Evolutionary conservation across 1,284 basidiomycete species (phyloP).

Genomic region (Farysia itapuensis): DNA sequence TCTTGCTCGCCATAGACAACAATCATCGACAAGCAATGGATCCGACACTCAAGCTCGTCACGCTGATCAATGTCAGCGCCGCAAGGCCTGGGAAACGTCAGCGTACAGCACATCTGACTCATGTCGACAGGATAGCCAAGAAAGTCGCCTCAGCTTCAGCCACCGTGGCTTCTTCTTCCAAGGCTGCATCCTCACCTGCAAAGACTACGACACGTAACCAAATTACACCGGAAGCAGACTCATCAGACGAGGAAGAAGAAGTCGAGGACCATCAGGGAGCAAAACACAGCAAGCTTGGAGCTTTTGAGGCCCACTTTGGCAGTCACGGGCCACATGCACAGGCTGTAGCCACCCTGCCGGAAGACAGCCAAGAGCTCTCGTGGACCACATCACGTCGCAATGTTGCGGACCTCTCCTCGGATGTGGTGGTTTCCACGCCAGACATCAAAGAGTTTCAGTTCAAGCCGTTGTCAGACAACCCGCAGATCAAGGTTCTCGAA

Average conservation of each 20-base stretch:
- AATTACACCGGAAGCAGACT: neutral
- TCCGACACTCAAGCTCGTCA: conserved; percentile 68
- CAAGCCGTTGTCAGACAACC: too few species aligned
- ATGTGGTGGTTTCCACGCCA: conserved; percentile 13
- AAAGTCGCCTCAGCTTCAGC: conserved; percentile 27
- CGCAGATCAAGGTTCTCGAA: conserved; percentile 43
- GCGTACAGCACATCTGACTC: conserved; percentile 43
- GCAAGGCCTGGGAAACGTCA: conserved; percentile 63
- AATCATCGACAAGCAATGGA: conserved; percentile 13
- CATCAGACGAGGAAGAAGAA: conserved; percentile 27
- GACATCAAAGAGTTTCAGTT: conserved; percentile 8
- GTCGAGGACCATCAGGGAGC: conserved; percentile 7
- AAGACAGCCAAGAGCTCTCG: conserved; percentile 10
- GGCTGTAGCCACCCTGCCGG: conserved; percentile 27
- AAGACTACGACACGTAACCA: neutral
- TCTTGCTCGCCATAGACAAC: too few species aligned
- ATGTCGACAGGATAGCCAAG: conserved; percentile 26
- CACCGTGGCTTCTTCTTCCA: conserved; percentile 7
- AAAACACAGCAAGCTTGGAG: conserved; percentile 7
- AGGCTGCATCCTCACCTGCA: neutral
- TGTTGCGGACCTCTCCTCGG: conserved; percentile 15
- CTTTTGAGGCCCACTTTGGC: conserved; percentile 40
- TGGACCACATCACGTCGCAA: conserved; percentile 21
- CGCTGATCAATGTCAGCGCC: conserved; percentile 89
- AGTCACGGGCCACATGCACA: conserved; percentile 32